Conservation (phyloP, 23 red algal genomes). For the Gracilaria domingensis region DNA sequence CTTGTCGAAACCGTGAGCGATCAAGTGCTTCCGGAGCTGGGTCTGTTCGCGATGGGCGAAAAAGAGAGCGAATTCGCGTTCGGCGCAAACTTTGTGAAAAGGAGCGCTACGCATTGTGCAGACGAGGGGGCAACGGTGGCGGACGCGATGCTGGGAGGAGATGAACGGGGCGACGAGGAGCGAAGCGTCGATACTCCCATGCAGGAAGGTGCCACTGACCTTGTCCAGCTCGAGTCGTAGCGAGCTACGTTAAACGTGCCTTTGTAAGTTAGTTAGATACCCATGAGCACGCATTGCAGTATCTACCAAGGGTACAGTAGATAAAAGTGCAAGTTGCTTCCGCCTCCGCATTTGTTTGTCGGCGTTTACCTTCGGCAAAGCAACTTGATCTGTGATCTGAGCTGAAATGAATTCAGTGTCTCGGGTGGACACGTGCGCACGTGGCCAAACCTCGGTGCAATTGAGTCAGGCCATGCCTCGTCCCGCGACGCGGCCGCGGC, state of each 20-base stretch:
- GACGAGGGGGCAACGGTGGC: constrained; percentile 2
- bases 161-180: background rate
- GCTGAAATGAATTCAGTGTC: no score
- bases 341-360: no score
- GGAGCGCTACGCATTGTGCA: background rate
- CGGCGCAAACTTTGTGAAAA: background rate
- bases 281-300: background rate
- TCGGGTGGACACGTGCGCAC: no score
- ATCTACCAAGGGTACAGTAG: no score
- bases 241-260: background rate
- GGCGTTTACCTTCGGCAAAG: no score
- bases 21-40: background rate
- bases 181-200: background rate
- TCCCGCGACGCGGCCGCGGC: no score
- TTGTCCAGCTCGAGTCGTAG: background rate
- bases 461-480: no score
- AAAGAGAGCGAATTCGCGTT: background rate
- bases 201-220: background rate
- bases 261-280: background rate
- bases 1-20: background rate
- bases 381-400: no score
- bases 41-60: background rate
- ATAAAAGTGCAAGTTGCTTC: no score
- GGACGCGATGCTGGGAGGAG: background rate
- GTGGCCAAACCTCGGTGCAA: no score